A percentile compares a stretch with the other conserved stretches of the same genome.
phyloP scores from a whole-genome alignment of 148 eudicot species.

The Nyssa sinensis region DNA sequence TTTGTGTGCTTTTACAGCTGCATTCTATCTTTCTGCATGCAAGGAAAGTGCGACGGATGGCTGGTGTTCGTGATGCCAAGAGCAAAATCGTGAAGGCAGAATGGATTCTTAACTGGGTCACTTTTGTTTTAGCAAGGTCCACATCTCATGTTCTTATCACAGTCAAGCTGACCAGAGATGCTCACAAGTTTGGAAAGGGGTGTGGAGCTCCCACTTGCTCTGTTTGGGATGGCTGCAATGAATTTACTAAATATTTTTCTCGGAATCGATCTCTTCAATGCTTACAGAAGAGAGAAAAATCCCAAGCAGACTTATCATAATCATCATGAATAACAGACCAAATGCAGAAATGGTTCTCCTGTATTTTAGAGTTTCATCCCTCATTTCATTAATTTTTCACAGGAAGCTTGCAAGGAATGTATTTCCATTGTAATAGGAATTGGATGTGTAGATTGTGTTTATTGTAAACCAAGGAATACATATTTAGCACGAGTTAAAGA shows the following conservation, averaged over 20 bases:
- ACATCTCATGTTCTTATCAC: constrained; percentile 69
- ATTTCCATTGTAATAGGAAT: not conserved
- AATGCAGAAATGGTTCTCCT: not conserved
- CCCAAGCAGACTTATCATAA: constrained; percentile 21
- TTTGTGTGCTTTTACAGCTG: constrained; percentile 39
- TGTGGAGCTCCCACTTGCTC: constrained; percentile 79
- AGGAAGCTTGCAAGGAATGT: not conserved
- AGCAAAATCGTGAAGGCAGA: constrained; percentile 66
- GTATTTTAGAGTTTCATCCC: not conserved
- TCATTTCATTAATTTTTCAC: not conserved
- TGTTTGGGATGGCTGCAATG: constrained; percentile 82
- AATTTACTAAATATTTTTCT: constrained; percentile 72
- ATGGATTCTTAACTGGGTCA: constrained; percentile 72
- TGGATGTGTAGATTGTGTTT: not conserved
- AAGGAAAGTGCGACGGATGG: constrained; percentile 78
- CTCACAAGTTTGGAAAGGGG: constrained; percentile 76
- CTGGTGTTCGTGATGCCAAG: constrained; percentile 60
- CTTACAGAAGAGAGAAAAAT: constrained; percentile 51
- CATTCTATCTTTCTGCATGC: constrained; percentile 80
- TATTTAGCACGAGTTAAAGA: not conserved
- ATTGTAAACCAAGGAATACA: not conserved
- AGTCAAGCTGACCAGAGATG: constrained; percentile 68
- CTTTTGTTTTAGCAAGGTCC: constrained; percentile 63
- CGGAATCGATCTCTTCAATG: constrained; percentile 66
- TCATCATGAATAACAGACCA: constrained; percentile 29